Evolutionary conservation across 805 yeast species (phyloP).

Genomic region (Saccharomyces eubayanus): DNA sequence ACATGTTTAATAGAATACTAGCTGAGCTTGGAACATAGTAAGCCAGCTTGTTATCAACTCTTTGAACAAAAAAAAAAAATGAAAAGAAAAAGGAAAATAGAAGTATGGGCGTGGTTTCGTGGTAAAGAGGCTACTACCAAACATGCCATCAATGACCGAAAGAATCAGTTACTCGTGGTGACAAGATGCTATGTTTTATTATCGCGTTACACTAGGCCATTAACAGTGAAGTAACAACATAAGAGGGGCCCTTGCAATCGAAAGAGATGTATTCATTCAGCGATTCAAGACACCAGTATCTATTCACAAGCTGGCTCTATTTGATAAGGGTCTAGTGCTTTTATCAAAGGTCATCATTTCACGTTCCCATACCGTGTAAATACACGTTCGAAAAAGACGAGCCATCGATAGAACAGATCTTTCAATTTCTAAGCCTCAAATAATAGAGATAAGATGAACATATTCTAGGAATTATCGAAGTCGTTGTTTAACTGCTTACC

Average conservation of each 20-base stretch:
- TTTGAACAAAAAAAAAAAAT: background rate
- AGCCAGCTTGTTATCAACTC: background rate
- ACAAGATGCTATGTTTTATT: background rate
- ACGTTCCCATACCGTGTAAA: background rate
- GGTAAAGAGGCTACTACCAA: background rate
- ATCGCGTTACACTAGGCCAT: background rate
- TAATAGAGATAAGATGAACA: background rate
- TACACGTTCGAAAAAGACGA: background rate
- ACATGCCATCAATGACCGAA: background rate
- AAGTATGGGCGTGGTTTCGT: background rate
- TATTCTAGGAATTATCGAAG: background rate
- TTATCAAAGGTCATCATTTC: background rate
- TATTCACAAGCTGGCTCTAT: background rate
- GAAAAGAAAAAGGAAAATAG: background rate
- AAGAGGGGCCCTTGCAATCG: background rate
- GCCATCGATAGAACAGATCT: background rate
- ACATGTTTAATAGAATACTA: background rate
- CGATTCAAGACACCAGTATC: background rate
- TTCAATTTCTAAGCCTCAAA: background rate
- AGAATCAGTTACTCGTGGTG: background rate
- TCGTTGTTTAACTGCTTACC: background rate
- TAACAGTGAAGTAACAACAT: background rate
- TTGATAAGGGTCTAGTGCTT: background rate
- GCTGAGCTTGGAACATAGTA: background rate
- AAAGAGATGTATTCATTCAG: background rate